Evolutionary conservation across 352 stramenopile genomes (phyloP), one percentile per base, ranked within the genome.

Genomic region (Phytophthora sojae): DNA sequence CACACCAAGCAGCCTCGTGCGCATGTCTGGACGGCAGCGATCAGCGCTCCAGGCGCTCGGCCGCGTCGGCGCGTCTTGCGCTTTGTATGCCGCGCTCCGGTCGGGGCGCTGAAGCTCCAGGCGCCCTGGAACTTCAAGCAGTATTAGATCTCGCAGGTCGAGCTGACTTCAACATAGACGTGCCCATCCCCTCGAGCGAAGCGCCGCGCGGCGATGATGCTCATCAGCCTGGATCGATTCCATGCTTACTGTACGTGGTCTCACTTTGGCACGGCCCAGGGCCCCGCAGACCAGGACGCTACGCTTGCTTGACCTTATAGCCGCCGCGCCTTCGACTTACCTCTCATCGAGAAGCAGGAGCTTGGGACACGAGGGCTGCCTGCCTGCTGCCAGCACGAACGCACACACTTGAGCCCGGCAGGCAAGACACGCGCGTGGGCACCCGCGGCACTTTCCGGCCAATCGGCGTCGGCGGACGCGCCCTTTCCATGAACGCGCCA

Each of bases 101-200:
- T 37, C 57, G 15, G 30, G 14, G 23, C 35, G 19, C 12, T 25
- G 29, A 25, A 62, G 35, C 49, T 66, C 45, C 19, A 44, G 53
- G n/a, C 7, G 12, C 2, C 29, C 19, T 54, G 59, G 57, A 83
- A 85, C 80, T 87, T 87, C 77, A 85, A 85, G 44, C 55, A 65
- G 63, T 75, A 88, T 85, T 32, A 75, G 63, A 15, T 88, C 61
- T 80, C 55, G 57, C 49, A 81, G 78, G 78, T 19, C 57, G 23
- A 53, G 23, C 49, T 64, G 58, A 63, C 76, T 86, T 86, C 78
- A 86, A 85, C 75, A 77, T 68, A 61, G 52, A 61, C 47, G 52
- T 32, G 47, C 35, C 56, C 55, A 63, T 58, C 59, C 37, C 61
- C 51, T 60, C 17, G 19, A 61, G 54, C 66, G 75, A 80, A 77